Base-by-base conservation (phyloP, 495 filamentous ascomycete genomes). In the Margaritispora aquatica region DNA sequence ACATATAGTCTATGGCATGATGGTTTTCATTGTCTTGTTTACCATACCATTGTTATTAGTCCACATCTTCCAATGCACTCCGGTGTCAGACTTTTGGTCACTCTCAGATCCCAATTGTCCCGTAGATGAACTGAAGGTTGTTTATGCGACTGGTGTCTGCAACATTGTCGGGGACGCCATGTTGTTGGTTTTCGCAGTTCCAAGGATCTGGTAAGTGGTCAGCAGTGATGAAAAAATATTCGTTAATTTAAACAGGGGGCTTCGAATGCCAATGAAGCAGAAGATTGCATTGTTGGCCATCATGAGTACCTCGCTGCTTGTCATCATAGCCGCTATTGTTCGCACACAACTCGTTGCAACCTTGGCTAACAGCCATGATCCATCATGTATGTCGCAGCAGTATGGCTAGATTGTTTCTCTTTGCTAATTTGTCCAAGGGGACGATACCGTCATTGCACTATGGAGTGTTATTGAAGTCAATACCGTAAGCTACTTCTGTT, bases 31-130 rank as follows among this genome's bases (percentile, higher is more conserved):
- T 19, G 23, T 44, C 31, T 2, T 57, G 10, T 26, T 21, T 7
- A n/a, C 29, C 17, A 21, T 63, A 3, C 8, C 26, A 9, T 15
- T 60, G 17, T n/a, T 26, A 19, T 29, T 55, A 10, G 44, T 31
- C 15, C n/a, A 49, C 23, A 17, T 59, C 10, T 63, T 63, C 36
- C 11, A 20, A 2, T 60, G 52, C 22, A 51, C 2, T 9, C 57
- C 56, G 26, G 21, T 61, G 24, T 9, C 29, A 13, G 59, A 31
- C 27, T 20, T 27, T 1, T 63, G 60, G 60, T 36, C 15, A 13
- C 9, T 58, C 2, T 23, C 2, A n/a, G 22, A 19, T 26, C 13
- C 54, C 5, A 58, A 54, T 24, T 63, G 60, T 34, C 29, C 29
- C 13, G 29, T 34, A 13, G 29, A 34, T 34, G 29, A 34, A 13